A percentile compares a stretch with the other conserved stretches of the same genome.
These are phyloP conservation scores for Tinospora cordifolia DNA, from an alignment of 164 flowering plant species.

Conservation along the genomic window DNA sequence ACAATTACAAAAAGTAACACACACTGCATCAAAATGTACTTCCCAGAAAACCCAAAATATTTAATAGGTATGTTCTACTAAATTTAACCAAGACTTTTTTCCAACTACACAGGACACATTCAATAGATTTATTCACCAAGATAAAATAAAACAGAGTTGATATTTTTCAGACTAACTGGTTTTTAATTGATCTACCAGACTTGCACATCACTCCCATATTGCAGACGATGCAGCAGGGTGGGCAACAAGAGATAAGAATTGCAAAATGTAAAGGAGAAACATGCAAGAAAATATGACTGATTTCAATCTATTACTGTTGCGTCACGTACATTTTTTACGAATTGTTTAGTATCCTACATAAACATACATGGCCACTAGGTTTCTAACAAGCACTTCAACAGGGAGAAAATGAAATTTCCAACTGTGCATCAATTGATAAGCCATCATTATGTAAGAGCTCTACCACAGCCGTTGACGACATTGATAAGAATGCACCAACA, in stretches of 20 bases:
- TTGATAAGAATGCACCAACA: conserved; percentile 86
- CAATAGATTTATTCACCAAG: too few relatives aligned
- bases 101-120: too few relatives aligned
- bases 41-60: too few relatives aligned
- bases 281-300: background rate
- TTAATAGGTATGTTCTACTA: too few relatives aligned
- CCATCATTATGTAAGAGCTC: conserved; percentile 3
- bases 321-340: background rate
- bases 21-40: too few relatives aligned
- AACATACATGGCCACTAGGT: background rate
- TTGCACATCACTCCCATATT: too few relatives aligned
- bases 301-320: background rate
- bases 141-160: background rate
- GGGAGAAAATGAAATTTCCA: background rate
- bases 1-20: too few relatives aligned
- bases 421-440: background rate
- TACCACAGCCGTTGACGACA: conserved; percentile 99
- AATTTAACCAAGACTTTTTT: too few relatives aligned
- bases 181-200: background rate
- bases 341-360: background rate
- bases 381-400: background rate
- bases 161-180: background rate
- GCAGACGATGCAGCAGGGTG: too few relatives aligned
- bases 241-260: background rate
- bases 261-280: background rate